Evolutionary conservation across 257 asterid genomes (phyloP).

Genomic region (Solanum piurae): DNA sequence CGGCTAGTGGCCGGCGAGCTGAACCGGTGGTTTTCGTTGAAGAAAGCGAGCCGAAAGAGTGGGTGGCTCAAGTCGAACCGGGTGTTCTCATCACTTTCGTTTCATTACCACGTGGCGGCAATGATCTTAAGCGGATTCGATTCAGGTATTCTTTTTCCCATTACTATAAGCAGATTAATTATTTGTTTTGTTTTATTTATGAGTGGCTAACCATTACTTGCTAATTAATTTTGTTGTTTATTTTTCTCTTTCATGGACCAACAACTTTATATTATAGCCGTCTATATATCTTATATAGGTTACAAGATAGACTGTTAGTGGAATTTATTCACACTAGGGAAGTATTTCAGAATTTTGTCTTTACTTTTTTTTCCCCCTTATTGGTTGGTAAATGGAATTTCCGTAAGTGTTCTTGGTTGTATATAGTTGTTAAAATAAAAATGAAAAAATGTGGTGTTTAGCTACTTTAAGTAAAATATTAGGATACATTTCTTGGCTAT

Average conservation of each 20-base stretch:
- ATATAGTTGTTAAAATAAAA: background rate
- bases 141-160: slow-evolving; percentile 54
- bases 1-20: slow-evolving; percentile 88
- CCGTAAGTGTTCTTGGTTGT: background rate
- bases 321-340: background rate
- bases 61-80: slow-evolving; percentile 99
- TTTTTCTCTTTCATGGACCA: background rate
- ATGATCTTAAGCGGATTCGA: slow-evolving; percentile 89
- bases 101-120: slow-evolving; percentile 90
- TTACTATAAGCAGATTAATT: background rate
- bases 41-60: slow-evolving; percentile 91
- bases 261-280: background rate
- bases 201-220: background rate
- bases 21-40: slow-evolving; percentile 81
- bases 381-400: background rate
- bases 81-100: slow-evolving; percentile 90
- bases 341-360: background rate
- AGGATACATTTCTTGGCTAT: background rate
- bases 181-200: background rate
- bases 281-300: background rate
- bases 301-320: background rate
- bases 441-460: background rate
- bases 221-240: background rate
- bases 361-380: accelerated
- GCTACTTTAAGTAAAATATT: background rate